Evolutionary conservation across 208 protist genomes (phyloP), one percentile per base, ranked within the genome.

Genomic region (Acanthamoeba culbertsoni): DNA sequence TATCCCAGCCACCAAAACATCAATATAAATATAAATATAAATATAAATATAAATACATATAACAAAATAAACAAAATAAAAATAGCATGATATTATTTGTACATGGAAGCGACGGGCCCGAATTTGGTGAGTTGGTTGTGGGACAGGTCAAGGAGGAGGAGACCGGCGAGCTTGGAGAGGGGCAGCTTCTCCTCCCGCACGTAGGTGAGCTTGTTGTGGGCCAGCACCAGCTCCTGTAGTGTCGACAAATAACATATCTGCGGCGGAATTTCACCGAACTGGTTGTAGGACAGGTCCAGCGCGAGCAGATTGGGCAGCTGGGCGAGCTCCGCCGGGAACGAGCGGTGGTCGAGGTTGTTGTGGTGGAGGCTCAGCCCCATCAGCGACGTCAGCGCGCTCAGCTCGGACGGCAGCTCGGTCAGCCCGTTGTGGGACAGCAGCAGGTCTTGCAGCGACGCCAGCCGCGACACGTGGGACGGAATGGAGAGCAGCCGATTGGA

Each of bases 201-300:
- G 62, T 91, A 91, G n/a, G 86, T 91, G 43, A 91, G 53, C 86
- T 91, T 91, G 45, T 91, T 91, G 86, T 91, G n/a, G 20, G 86
- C 40, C 37, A 91, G 48, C 55, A 73, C 51, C 23, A 91, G 62
- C 86, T 91, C 86, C 86, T 91, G 86, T 8, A 91, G 62, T 6
- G 86, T 45, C 20, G 62, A 59, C n/a, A 91, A 43, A 31, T 26
- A 10, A 31, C 51, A 73, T n/a, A 91, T 63, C 59, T 91, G 86
- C n/a, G 86, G 86, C 57, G 86, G 86, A 40, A 91, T 91, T 43
- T 91, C 86, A 12, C 59, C 59, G 20, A 91, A 91, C 20, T n/a
- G 62, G 62, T 91, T 91, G 62, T 59, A 91, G 86, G 86, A 91
- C 23, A 91, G 86, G 62, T 91, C 86, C 3, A 91, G 62, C n/a